These are phyloP conservation scores for Zasmidium citrigriseum DNA, from an alignment of 2,329 filamentous ascomycete genomes.

Conservation along the genomic window DNA sequence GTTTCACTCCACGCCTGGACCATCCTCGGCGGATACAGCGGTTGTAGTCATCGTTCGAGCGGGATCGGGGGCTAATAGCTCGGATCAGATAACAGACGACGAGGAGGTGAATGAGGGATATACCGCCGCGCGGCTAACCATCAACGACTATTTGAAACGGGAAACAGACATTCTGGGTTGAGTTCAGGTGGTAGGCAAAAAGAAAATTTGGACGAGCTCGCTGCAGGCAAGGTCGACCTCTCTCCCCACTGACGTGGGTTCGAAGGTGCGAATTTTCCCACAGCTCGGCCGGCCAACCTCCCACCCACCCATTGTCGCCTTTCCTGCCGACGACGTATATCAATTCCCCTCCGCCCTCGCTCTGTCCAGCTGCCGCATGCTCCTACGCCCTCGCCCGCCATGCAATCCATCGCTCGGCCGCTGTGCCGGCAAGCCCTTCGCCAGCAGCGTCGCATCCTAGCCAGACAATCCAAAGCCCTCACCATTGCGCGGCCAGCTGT, in stretches of 20 bases:
- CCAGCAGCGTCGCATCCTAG: slow-evolving; percentile 11
- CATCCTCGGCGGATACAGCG: background rate
- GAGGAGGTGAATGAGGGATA: background rate
- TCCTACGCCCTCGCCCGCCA: slow-evolving; percentile 3
- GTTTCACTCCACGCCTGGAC: background rate
- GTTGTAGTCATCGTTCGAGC: background rate
- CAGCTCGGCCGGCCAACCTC: background rate
- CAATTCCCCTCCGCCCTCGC: background rate
- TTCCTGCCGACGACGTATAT: background rate
- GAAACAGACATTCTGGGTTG: background rate
- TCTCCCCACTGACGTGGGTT: background rate
- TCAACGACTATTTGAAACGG: too few species aligned
- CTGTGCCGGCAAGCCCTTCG: slow-evolving; percentile 10
- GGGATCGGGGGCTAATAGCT: background rate
- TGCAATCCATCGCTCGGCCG: slow-evolving; percentile 18
- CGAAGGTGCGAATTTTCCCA: background rate
- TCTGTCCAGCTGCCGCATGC: slow-evolving; percentile 10
- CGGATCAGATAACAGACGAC: background rate
- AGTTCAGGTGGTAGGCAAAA: background rate
- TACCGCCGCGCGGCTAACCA: background rate
- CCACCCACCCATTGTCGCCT: background rate
- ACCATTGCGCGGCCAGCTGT: slow-evolving; percentile 10
- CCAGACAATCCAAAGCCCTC: slow-evolving; percentile 39
- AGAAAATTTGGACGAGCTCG: background rate
- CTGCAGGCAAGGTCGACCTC: background rate